Evolutionary conservation across 495 filamentous ascomycete genomes (phyloP), one percentile per base, ranked within the genome.

Genomic region (Neurospora pannonica): DNA sequence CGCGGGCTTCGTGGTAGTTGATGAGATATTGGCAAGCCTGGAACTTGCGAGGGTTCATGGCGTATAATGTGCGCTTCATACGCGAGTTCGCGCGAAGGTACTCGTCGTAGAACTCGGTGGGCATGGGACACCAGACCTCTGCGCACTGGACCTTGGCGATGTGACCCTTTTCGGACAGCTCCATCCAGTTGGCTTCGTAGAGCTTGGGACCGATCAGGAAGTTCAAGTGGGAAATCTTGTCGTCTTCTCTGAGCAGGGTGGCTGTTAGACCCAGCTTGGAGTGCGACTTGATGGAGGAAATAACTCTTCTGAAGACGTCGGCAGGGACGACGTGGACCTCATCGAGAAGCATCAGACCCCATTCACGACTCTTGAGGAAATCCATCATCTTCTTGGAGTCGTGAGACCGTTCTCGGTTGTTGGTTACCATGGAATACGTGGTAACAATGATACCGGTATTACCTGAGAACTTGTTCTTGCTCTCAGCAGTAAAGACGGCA

Each of bases 151-250:
- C 96, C 77, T 93, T 94, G 54, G 96, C 96, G 79, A 99, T 99
- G 80, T 98, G 96, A 17, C 96, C 96, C 82, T 97, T 93, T 74
- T 98, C 93, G 0, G 95, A 94, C 54, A 99, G 89, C 81, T 99
- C 95, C 93, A 98, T 97, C 96, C 96, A 99, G 81, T 99, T 99
- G 36, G 96, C 96, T 81, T 99, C 96, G 82, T 97, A 99, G 1
- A 99, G 87, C 79, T 99, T 99, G 5, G 96, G 96, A 0, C 96
- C 96, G 81, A 99, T 98, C 78, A 99, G 86, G 81, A 98, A 98
- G 81, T 99, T 99, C 70, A 99, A 85, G 87, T 98, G 95, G 28
- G 92, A 92, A 77, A 99, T 98, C 83, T 98, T 98, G 87, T 99
- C 95, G 80, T 99, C 96, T 81, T 99, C 96, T 85, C 97, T 88